Conservation (phyloP, 306 rosid genomes). For the Inga leiocalycina region DNA sequence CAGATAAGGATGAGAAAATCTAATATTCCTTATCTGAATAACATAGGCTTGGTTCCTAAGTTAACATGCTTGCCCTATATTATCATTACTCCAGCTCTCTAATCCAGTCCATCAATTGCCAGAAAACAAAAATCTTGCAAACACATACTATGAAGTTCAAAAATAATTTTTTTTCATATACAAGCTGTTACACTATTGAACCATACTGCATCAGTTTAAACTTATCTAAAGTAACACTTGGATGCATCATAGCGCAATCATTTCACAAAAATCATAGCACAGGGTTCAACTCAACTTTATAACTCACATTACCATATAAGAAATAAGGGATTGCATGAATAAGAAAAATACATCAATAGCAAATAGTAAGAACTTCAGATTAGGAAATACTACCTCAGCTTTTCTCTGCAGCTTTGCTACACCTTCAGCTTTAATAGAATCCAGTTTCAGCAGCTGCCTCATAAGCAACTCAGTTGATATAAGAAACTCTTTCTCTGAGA, state of each 20-base stretch:
- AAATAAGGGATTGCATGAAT: not conserved
- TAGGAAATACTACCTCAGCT: constrained; percentile 65
- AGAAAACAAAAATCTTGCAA: constrained; percentile 5
- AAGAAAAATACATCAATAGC: constrained; percentile 8
- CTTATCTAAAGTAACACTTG: not conserved
- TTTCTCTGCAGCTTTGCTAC: constrained; percentile 81
- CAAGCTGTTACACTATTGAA: constrained; percentile 15
- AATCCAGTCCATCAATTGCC: constrained; percentile 15
- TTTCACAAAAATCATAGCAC: not conserved
- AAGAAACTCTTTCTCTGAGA: constrained; percentile 73
- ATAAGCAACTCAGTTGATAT: constrained; percentile 75
- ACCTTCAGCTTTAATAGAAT: constrained; percentile 84
- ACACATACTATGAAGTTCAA: not conserved
- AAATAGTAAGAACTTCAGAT: constrained; percentile 8
- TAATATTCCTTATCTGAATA: not conserved
- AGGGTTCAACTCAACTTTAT: constrained; percentile 8
- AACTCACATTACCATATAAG: not conserved
- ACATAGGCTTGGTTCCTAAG: constrained; percentile 1
- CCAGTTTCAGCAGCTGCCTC: constrained; percentile 85
- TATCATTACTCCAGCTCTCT: constrained; percentile 9
- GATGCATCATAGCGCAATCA: too few species aligned
- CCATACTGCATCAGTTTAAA: constrained; percentile 18
- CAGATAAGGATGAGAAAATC: not conserved
- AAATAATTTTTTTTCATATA: not conserved
- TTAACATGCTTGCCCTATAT: not conserved